These are phyloP conservation scores for Leccinum truebloodii DNA, from an alignment of 768 basidiomycete genomes.

Conservation along the genomic window DNA sequence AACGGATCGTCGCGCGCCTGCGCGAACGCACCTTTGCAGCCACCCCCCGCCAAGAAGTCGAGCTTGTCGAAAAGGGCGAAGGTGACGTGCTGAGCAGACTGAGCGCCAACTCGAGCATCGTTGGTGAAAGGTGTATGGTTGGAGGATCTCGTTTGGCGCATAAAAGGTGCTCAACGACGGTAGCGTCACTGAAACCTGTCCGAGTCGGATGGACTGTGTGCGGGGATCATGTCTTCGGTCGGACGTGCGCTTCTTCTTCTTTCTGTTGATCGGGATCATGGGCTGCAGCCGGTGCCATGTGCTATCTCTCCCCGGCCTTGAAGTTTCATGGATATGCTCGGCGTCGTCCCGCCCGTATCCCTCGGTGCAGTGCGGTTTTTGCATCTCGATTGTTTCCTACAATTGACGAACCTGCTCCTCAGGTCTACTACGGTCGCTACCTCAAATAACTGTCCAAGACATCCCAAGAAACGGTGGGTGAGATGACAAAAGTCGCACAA, in stretches of 20 bases:
- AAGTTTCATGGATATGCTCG: slow-evolving; percentile 83
- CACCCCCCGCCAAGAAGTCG: slow-evolving; percentile 87
- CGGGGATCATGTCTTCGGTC: slow-evolving; percentile 90
- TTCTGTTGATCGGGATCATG: background rate
- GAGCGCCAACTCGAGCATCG: slow-evolving; percentile 88
- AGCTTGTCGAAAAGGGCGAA: slow-evolving; percentile 89
- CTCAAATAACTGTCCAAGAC: slow-evolving; percentile 86
- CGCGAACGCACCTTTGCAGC: slow-evolving; percentile 82
- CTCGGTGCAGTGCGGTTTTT: slow-evolving; percentile 65
- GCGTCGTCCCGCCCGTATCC: slow-evolving; percentile 86
- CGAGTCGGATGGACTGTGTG: slow-evolving; percentile 70
- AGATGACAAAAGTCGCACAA: slow-evolving; percentile 89
- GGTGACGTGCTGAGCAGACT: slow-evolving; percentile 93
- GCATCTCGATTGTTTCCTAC: background rate
- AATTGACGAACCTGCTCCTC: slow-evolving; percentile 8
- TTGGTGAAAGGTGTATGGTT: slow-evolving; percentile 77
- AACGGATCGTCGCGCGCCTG: slow-evolving; percentile 87
- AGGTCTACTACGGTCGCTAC: slow-evolving; percentile 97
- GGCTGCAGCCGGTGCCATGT: background rate
- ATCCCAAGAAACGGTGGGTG: slow-evolving; percentile 94
- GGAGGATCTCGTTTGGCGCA: background rate
- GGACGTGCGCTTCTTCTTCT: slow-evolving; percentile 61
- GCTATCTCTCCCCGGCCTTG: slow-evolving; percentile 58
- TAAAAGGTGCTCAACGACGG: background rate
- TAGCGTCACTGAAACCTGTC: slow-evolving; percentile 66